Percentiles rank a stretch among this genome's conserved stretches.
phyloP scores from a whole-genome alignment of 305 asterid genomes.

The Withania somnifera region DNA sequence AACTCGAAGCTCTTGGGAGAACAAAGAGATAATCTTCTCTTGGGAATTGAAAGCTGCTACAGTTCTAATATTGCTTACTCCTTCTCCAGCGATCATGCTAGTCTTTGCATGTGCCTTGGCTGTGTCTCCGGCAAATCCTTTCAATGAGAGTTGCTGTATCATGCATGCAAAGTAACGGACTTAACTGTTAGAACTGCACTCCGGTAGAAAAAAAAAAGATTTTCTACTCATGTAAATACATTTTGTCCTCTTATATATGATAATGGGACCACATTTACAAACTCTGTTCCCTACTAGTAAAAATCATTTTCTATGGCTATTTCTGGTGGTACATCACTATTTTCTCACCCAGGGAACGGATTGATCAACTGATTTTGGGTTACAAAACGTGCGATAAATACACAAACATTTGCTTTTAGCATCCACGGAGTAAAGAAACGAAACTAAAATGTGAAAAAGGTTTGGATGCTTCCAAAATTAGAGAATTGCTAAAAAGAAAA shows the following conservation, averaged over 20 bases:
- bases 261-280: not conserved
- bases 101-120: constrained; percentile 96
- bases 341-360: not conserved
- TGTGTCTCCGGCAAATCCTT: constrained; percentile 97
- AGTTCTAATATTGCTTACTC: constrained; percentile 93
- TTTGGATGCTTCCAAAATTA: not conserved
- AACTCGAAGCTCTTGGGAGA: constrained; percentile 56
- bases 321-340: not conserved
- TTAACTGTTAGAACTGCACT: not conserved
- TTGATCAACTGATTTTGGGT: not conserved
- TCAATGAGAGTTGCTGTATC: constrained; percentile 78
- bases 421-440: no score
- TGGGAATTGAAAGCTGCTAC: constrained; percentile 96
- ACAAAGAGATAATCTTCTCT: constrained; percentile 58
- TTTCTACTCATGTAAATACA: not conserved
- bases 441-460: not conserved
- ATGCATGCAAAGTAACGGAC: constrained; percentile 8
- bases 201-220: not conserved
- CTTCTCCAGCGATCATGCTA: constrained; percentile 98
- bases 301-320: not conserved
- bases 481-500: not conserved
- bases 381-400: not conserved
- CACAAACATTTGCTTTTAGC: not conserved
- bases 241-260: not conserved
- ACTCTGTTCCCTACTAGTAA: not conserved